Conservation (phyloP, 1,139 yeast species). For the Komagataea norvegica region DNA sequence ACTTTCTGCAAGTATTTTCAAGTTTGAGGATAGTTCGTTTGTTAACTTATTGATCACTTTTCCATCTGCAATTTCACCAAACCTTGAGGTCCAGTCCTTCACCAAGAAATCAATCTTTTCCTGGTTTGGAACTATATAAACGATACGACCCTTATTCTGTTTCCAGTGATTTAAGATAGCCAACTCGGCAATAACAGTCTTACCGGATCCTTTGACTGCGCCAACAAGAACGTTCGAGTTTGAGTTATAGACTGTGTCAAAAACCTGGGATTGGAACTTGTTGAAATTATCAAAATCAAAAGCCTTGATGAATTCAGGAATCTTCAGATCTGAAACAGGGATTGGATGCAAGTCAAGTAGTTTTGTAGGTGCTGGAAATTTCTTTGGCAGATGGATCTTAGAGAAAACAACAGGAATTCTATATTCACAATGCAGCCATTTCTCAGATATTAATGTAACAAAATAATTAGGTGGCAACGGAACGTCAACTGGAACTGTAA, state of each 20-base stretch:
- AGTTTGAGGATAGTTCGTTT: conserved; percentile 56
- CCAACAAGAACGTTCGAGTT: conserved; percentile 63
- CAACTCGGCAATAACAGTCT: conserved; percentile 65
- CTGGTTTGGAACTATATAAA: conserved; percentile 63
- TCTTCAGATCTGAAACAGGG: conserved; percentile 43
- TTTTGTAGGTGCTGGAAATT: conserved; percentile 60
- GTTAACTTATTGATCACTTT: conserved; percentile 53
- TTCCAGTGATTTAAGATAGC: conserved; percentile 71
- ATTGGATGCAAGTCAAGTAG: conserved; percentile 47
- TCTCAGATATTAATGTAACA: conserved; percentile 68
- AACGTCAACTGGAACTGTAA: conserved; percentile 50
- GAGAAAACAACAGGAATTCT: conserved; percentile 55
- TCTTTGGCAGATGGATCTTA: conserved; percentile 66
- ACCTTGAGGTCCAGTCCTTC: conserved; percentile 49
- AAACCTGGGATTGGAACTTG: conserved; percentile 67
- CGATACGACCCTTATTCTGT: conserved; percentile 55
- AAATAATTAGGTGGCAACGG: conserved; percentile 75
- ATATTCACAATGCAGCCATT: conserved; percentile 77
- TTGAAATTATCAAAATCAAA: conserved; percentile 57
- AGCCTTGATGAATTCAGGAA: conserved; percentile 39
- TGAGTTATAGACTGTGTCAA: conserved; percentile 53
- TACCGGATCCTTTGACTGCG: conserved; percentile 72
- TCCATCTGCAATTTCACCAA: conserved; percentile 41
- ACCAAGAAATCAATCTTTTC: conserved; percentile 44
- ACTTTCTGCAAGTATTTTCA: conserved; percentile 48